Conservation (phyloP, 306 rosid species). For the Lathyrus oleraceus region DNA sequence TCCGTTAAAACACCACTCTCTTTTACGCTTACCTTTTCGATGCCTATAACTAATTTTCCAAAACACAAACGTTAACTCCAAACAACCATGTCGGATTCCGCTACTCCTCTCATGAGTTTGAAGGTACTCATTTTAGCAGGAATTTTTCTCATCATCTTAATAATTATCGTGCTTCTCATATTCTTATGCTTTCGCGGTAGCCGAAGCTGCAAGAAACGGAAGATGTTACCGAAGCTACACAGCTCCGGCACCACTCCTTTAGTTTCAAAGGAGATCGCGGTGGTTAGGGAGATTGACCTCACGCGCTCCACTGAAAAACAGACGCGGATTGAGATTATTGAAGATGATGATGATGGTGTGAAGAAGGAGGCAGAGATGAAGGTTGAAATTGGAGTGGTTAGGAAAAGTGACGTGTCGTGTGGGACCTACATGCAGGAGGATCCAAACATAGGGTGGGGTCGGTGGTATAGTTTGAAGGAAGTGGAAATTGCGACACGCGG, state of each 20-base stretch:
- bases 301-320: conserved; percentile 23
- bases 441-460: conserved; percentile 86
- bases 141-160: conserved; percentile 35
- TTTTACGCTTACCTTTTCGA: conserved; percentile 28
- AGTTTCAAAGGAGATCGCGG: conserved; percentile 77
- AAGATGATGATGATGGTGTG: conserved; percentile 26
- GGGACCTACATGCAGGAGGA: conserved; percentile 46
- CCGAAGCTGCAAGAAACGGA: conserved; percentile 43
- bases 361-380: conserved; percentile 41
- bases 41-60: conserved; percentile 6
- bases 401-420: conserved; percentile 53
- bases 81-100: conserved; percentile 52
- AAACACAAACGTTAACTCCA: not conserved
- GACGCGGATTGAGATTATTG: conserved; percentile 36
- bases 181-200: conserved; percentile 54
- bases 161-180: conserved; percentile 47
- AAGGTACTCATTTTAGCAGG: conserved; percentile 58
- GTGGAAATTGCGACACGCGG: conserved; percentile 76
- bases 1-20: conserved; percentile 63
- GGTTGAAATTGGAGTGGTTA: conserved; percentile 33
- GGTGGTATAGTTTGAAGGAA: conserved; percentile 83
- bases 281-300: conserved; percentile 54
- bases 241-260: conserved; percentile 82
- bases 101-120: conserved; percentile 43
- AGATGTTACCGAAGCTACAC: conserved; percentile 50